Conservation (phyloP, 306 rosid genomes). For the Trichosanthes truncata region DNA sequence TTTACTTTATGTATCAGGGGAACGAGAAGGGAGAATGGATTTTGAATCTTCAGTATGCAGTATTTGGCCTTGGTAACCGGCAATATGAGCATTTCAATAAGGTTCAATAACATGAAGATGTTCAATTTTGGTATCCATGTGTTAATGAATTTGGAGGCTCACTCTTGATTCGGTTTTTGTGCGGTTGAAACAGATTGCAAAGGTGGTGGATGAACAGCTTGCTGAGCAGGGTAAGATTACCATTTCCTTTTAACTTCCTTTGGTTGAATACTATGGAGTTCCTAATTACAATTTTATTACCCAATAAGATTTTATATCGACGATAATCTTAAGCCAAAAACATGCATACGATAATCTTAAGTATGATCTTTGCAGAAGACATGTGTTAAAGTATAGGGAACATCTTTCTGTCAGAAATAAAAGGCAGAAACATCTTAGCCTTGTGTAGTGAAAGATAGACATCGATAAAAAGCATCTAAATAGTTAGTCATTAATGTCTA, state of each 20-base stretch:
- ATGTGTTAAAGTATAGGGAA: neutral
- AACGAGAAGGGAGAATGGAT: conserved; percentile 75
- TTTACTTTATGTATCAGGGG: conserved; percentile 36
- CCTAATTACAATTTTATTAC: neutral
- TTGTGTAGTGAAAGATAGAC: neutral
- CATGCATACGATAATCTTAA: neutral
- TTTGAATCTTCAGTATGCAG: conserved; percentile 70
- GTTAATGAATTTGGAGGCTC: neutral
- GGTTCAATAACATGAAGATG: conserved; percentile 31
- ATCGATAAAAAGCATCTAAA: neutral
- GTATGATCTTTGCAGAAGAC: neutral
- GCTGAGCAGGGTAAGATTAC: conserved; percentile 52
- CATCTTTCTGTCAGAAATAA: neutral
- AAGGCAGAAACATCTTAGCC: neutral
- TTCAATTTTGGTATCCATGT: neutral
- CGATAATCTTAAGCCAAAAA: neutral
- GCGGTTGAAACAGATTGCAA: conserved; percentile 47
- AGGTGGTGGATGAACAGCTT: conserved; percentile 53
- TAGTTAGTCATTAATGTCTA: neutral
- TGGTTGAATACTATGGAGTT: neutral
- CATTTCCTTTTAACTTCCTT: conserved; percentile 2
- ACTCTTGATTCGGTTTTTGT: conserved; percentile 3
- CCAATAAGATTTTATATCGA: neutral
- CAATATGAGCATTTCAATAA: conserved; percentile 98
- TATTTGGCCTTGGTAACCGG: conserved; percentile 96